These are phyloP conservation scores for Durio zibethinus DNA, from an alignment of 345 rosid genomes.

Conservation along the genomic window DNA sequence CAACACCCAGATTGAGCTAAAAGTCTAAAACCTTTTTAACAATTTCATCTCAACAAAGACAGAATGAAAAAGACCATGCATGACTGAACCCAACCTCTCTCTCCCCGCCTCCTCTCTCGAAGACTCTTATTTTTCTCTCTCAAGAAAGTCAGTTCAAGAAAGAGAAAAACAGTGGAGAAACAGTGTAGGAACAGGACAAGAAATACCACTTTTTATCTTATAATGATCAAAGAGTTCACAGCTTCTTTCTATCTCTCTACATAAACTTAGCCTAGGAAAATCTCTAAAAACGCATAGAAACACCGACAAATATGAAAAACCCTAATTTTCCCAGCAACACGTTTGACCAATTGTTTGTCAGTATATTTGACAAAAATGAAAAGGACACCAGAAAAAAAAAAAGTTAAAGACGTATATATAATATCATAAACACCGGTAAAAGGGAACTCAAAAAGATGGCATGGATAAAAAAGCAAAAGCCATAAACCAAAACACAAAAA, in stretches of 20 bases:
- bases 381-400: conserved; percentile 15
- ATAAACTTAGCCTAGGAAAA: neutral
- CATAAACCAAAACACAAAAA: conserved; percentile 1
- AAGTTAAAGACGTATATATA: neutral
- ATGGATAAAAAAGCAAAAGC: neutral
- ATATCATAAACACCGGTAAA: neutral
- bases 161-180: neutral
- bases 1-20: conserved; percentile 15
- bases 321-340: conserved; percentile 22
- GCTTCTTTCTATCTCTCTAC: neutral
- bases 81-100: conserved; percentile 5
- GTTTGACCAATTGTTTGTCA: conserved; percentile 42
- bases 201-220: neutral
- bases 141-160: conserved; percentile 4
- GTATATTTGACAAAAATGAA: conserved; percentile 14
- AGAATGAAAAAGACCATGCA: conserved; percentile 23
- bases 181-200: neutral
- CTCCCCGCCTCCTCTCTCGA: conserved; percentile 5
- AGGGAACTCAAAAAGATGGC: neutral
- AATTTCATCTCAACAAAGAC: neutral
- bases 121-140: conserved; percentile 15
- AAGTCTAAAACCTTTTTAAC: neutral
- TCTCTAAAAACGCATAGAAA: neutral
- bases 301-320: conserved; percentile 12
- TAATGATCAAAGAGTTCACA: conserved; percentile 11